Base-by-base conservation (phyloP, 192 early-diverging fungal species). In the Gryganskiella cystojenkinii region DNA sequence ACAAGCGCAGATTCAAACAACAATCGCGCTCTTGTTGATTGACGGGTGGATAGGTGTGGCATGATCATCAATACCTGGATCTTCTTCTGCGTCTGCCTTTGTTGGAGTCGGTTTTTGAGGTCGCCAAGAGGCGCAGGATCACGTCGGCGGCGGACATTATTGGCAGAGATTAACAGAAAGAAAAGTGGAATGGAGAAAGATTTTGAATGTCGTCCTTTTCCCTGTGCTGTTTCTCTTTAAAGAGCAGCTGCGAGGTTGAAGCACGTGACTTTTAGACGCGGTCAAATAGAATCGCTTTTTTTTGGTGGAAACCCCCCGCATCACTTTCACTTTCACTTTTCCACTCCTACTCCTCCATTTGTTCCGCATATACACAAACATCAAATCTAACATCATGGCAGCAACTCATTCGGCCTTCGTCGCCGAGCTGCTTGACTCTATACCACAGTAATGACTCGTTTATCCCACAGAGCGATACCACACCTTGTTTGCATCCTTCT, bases 61-160 rank as follows among this genome's bases (percentile, higher is more conserved):
- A 43, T 24, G 20, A 5, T 7, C 22, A 9, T 24, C 30, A 25
- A 43, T 46, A 75, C 71, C 71, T 75, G 52, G 71, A 75, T 67
- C 71, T 51, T 55, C 59, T 75, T 75, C 71, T 75, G 56, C 64
- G 63, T 14, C 64, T 58, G 51, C 71, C 44, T 57, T 75, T 75
- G 57, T 75, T 75, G 44, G 64, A 67, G 24, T 75, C 71, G 11
- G 70, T 64, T 8, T 52, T 46, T 24, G 71, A 75, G 47, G 33
- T 75, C 33, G 71, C 71, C 19, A 75, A 40, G n/a, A 75, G 71
- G 49, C 71, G 71, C 63, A 75, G 15, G 53, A 75, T 75, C 58
- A 75, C 71, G 53, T 75, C 71, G 8, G 71, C 58, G 43, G 71
- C 71, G 49, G 71, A 75, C 71, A 75, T 75, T 34, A 42, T 42